These are phyloP conservation scores for Pythium chondricola DNA, from an alignment of 352 stramenopile species.

Conservation along the genomic window DNA sequence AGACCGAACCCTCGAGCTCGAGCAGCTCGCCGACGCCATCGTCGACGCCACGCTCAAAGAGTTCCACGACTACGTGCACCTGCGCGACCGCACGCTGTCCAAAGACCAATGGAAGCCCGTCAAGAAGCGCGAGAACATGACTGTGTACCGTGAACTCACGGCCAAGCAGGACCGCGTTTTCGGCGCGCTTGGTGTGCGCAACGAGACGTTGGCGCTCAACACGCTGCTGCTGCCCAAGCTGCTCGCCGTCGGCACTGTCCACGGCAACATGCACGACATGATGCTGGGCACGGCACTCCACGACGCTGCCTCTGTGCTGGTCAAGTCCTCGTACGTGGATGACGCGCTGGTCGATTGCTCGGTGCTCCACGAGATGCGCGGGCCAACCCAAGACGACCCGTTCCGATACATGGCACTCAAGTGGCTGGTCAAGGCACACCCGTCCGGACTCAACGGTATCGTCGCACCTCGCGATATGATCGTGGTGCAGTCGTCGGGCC, in stretches of 20 bases:
- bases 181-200: neutral
- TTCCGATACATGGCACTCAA: conserved; percentile 17
- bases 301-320: conserved; percentile 35
- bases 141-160: conserved; percentile 27
- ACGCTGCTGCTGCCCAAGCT: conserved; percentile 10
- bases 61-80: neutral
- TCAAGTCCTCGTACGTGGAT: conserved; percentile 42
- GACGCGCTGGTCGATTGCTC: conserved; percentile 41
- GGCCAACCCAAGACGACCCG: conserved; percentile 20
- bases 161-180: neutral
- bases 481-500: conserved; percentile 9
- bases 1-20: neutral
- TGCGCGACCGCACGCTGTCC: neutral
- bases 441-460: conserved; percentile 4
- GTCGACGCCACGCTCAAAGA: neutral
- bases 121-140: conserved; percentile 20
- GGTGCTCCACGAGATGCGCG: conserved; percentile 35
- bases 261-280: conserved; percentile 17
- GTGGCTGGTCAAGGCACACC: conserved; percentile 18
- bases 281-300: conserved; percentile 38
- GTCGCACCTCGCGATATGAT: conserved; percentile 10
- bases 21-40: neutral
- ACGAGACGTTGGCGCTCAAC: conserved; percentile 17
- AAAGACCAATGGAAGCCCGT: conserved; percentile 24
- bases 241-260: conserved; percentile 14